Percentiles rank a stretch among this genome's conserved stretches.
Conservation (phyloP, 1,284 basidiomycete species). For the Phaffia rhodozyma region DNA sequence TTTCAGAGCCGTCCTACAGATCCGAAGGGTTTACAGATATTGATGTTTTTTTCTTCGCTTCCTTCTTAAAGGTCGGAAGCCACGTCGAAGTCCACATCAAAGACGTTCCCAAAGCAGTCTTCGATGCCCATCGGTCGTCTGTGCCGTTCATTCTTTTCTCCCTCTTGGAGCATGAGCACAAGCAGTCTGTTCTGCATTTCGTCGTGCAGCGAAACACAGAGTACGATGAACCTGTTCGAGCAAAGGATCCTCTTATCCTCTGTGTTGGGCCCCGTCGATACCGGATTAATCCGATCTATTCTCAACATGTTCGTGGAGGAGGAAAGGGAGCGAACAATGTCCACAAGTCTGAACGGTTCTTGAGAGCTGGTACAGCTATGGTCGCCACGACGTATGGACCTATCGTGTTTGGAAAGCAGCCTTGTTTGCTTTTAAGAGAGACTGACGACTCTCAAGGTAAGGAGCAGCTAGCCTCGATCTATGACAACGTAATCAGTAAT, state of each 20-base stretch:
- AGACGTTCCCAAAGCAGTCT: conserved; percentile 47
- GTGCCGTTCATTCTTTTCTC: conserved; percentile 65
- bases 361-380: conserved; percentile 65
- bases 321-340: conserved; percentile 89
- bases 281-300: conserved; percentile 75
- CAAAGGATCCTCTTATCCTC: conserved; percentile 85
- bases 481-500: background rate
- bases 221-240: conserved; percentile 72
- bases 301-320: conserved; percentile 79
- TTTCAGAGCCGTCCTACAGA: conserved; percentile 25
- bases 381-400: conserved; percentile 84
- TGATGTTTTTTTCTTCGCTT: conserved; percentile 1
- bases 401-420: conserved; percentile 73
- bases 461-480: conserved; percentile 19
- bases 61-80: conserved; percentile 52
- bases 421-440: conserved; percentile 61
- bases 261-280: conserved; percentile 81
- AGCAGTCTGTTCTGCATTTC: conserved; percentile 86
- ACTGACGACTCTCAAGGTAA: conserved; percentile 51
- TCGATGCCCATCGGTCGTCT: conserved; percentile 37
- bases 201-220: conserved; percentile 92
- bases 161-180: conserved; percentile 89
- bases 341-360: conserved; percentile 91
- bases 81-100: conserved; percentile 62
- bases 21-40: conserved; percentile 19